Evolutionary conservation across 306 rosid species (phyloP).

Genomic region (Vicia sativa): DNA sequence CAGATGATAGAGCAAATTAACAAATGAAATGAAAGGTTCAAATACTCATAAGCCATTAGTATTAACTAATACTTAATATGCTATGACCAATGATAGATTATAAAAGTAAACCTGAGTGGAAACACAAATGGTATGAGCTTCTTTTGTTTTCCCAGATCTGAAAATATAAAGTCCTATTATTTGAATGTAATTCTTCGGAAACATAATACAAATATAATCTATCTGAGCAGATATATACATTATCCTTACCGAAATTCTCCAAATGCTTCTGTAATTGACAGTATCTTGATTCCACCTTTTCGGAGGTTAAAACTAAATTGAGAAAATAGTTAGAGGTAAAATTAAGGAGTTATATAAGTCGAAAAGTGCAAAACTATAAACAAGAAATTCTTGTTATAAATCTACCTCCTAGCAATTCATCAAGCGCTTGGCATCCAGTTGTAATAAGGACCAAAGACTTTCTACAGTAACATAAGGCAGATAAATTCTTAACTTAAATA

Average conservation of each 20-base stretch:
- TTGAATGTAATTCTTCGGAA: constrained; percentile 26
- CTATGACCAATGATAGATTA: constrained; percentile 7
- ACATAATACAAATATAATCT: constrained; percentile 13
- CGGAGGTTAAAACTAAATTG: no score
- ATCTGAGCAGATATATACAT: neutral
- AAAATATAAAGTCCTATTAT: constrained; percentile 29
- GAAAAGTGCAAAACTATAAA: constrained; percentile 7
- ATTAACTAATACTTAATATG: neutral
- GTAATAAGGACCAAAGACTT: constrained; percentile 79
- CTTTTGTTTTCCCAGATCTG: constrained; percentile 96
- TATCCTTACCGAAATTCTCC: constrained; percentile 85
- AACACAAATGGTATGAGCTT: constrained; percentile 95
- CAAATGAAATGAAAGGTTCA: neutral
- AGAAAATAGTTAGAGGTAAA: constrained; percentile 12
- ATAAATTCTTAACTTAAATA: constrained; percentile 26
- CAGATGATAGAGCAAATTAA: neutral
- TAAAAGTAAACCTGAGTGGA: constrained; percentile 77
- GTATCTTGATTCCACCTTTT: constrained; percentile 86
- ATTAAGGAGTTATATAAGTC: neutral
- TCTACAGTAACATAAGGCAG: constrained; percentile 47
- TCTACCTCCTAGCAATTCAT: constrained; percentile 90
- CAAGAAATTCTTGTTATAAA: constrained; percentile 30
- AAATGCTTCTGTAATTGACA: constrained; percentile 88
- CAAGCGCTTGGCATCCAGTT: constrained; percentile 96
- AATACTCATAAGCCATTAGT: neutral